Evolutionary conservation across 1,139 yeast species (phyloP).

Genomic region (Yamadazyma atlantica): DNA sequence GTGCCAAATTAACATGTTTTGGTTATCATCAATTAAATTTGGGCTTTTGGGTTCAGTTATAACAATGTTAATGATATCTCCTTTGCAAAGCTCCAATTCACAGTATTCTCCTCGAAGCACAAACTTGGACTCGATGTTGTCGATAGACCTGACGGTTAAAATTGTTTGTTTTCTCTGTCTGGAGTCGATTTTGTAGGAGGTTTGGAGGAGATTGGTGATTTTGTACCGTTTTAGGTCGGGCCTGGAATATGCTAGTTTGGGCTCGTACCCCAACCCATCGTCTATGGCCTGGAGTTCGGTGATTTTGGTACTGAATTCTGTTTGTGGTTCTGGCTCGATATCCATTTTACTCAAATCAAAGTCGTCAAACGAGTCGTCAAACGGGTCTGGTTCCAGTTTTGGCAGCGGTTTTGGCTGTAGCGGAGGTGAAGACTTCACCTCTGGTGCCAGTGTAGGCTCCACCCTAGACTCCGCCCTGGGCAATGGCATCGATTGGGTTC

Average conservation of each 20-base stretch:
- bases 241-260: constrained; percentile 46
- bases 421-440: background rate
- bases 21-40: constrained; percentile 52
- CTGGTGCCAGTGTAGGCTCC: too few species aligned
- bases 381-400: constrained; percentile 2
- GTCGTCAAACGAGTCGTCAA: constrained; percentile 11
- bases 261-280: constrained; percentile 6
- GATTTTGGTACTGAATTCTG: constrained; percentile 10
- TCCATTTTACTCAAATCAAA: constrained; percentile 5
- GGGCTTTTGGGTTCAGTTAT: constrained; percentile 39
- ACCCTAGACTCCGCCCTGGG: too few species aligned
- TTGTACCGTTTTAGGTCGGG: constrained; percentile 51
- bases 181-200: constrained; percentile 30
- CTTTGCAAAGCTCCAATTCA: constrained; percentile 36
- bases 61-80: constrained; percentile 65
- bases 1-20: constrained; percentile 68
- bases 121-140: constrained; percentile 34
- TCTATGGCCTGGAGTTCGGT: constrained; percentile 3
- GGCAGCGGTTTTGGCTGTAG: background rate
- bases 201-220: constrained; percentile 36
- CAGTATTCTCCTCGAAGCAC: constrained; percentile 52
- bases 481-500: constrained; percentile 3
- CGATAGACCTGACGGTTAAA: constrained; percentile 43
- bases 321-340: background rate
- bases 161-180: constrained; percentile 45